phyloP scores from a whole-genome alignment of 805 yeast genomes.

The Monosporozyma yasuniensis region DNA sequence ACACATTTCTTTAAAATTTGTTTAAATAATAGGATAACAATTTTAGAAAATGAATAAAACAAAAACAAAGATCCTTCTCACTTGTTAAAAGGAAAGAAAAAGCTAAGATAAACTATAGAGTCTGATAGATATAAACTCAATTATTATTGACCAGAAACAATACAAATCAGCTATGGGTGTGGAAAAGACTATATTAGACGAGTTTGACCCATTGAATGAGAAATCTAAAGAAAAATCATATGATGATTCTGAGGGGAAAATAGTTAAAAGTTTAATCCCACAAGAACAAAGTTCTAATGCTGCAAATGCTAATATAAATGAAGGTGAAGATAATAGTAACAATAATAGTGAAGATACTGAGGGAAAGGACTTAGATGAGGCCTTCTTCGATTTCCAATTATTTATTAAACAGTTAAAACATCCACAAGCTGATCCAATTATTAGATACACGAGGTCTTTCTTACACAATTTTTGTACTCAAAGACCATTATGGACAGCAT shows the following conservation, averaged over 20 bases:
- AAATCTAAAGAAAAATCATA: neutral
- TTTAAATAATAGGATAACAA: neutral
- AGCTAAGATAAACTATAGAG: no score
- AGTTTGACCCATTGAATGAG: slow-evolving; percentile 10
- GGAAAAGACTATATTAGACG: slow-evolving; percentile 5
- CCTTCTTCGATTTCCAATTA: slow-evolving; percentile 70
- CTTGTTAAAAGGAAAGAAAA: no score
- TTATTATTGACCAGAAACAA: neutral
- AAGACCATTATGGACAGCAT: slow-evolving; percentile 57
- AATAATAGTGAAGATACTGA: neutral
- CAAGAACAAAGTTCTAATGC: neutral
- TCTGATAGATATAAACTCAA: no score
- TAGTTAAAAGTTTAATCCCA: neutral
- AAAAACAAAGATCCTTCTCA: no score
- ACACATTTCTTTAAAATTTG: neutral
- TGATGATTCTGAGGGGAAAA: neutral
- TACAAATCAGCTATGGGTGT: neutral
- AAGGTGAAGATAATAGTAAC: neutral
- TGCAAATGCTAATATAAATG: neutral
- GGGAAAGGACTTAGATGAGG: slow-evolving; percentile 10
- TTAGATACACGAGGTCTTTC: slow-evolving; percentile 78
- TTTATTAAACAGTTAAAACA: slow-evolving; percentile 65
- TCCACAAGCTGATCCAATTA: slow-evolving; percentile 79
- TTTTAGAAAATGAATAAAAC: no score
- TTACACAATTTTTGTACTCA: slow-evolving; percentile 54